Evolutionary conservation across 345 rosid genomes (phyloP).

Genomic region (Raphanus sativus): DNA sequence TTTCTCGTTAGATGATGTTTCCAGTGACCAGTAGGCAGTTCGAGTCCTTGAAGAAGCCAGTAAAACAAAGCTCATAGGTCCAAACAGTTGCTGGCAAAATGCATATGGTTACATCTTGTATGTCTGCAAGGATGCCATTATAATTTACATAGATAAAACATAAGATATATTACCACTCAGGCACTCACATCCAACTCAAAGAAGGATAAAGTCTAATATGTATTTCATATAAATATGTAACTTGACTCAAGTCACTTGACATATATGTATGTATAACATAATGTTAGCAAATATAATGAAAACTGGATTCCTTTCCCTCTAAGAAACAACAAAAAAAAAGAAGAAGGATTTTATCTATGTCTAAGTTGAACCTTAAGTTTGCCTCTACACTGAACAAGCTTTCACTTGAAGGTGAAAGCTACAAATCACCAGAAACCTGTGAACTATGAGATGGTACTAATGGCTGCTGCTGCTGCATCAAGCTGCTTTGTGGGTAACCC

Average conservation of each 20-base stretch:
- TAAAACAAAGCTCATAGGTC: no score
- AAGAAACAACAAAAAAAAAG: conserved; percentile 12
- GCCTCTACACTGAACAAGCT: conserved; percentile 16
- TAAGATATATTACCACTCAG: background rate
- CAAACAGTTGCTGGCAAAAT: no score
- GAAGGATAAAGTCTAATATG: background rate
- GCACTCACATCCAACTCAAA: background rate
- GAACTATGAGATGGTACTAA: conserved; percentile 34
- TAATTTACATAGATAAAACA: background rate
- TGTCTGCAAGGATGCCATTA: background rate
- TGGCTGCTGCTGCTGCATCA: background rate
- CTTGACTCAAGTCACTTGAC: background rate
- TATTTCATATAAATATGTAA: background rate
- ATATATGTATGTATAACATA: background rate
- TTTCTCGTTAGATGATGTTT: no score
- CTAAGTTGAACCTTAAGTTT: background rate
- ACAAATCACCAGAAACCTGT: conserved; percentile 32
- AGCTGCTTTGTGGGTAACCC: background rate
- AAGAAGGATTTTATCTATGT: conserved; percentile 19
- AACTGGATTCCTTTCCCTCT: conserved; percentile 27
- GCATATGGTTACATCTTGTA: no score
- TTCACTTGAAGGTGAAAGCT: background rate
- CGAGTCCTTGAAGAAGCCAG: no score
- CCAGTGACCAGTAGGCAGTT: no score
- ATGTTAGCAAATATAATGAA: conserved; percentile 16